Evolutionary conservation across 2,329 filamentous ascomycete genomes (phyloP), one percentile per base, ranked within the genome.

Genomic region (Apiospora kogelbergensis): DNA sequence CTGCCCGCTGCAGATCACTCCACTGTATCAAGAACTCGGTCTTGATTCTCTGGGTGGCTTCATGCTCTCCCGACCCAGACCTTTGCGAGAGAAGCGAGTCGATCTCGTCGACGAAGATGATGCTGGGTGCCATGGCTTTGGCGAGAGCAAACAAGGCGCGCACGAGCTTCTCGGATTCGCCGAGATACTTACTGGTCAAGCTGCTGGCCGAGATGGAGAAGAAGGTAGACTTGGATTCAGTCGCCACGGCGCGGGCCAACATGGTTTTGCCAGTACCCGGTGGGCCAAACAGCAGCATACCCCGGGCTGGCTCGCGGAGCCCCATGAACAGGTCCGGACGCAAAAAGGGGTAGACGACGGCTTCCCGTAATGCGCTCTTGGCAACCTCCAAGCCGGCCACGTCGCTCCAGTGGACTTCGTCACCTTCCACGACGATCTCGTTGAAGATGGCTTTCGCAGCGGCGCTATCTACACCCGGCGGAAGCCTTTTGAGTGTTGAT

Each of bases 251-350:
- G 72, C 96, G 89, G 11, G 96, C 96, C 45, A 99, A 84, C 96
- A 99, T 99, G 0, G 96, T 99, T 81, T 99, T 99, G 67, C 96
- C 96, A 0, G 96, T 99, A n/a, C 96, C 96, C 0, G 96, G 96
- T 1, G 96, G 96, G 0, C 96, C 96, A 77, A 99, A 99, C 1
- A 99, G 85, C 1, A 99, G 85, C 93, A 99, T 98, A 6, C 96
- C 96, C 69, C 94, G 87, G 17, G 96, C 95, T 24, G 96, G 96
- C 77, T 99, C 96, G 46, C 96, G 91, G 13, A 99, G 85, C 0
- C 96, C 96, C 88, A 95, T 96, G 82, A 99, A 99, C 2, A 99
- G 83, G 80, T 99, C 96, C 1, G 96, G 96, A 1, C 96, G 91
- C 13, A 99, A 83, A 78, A 99, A 98, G 0, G 96, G 96, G 76